Evolutionary conservation across 176 grass and related monocot species (phyloP), one percentile per base, ranked within the genome.

Genomic region (Oryza rufipogon): DNA sequence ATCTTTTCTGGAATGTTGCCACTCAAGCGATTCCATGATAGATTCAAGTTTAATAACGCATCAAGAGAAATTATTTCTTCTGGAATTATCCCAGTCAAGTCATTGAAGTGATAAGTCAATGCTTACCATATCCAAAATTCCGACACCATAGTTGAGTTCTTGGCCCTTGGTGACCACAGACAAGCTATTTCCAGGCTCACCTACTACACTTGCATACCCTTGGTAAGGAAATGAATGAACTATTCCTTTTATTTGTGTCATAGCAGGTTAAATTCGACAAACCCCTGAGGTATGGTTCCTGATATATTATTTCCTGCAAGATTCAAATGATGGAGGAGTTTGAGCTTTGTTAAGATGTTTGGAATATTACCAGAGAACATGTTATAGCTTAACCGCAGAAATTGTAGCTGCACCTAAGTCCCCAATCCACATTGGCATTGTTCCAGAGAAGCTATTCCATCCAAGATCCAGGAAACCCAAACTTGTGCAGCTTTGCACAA

Each of bases 351-450:
- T 4, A 93, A 52, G 4, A 41, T 38, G 0, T 1, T 0, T 1
- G 78, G 91, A 8, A 91, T 88, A 26, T 34, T 25, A 5, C 88
- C 88, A 34, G 7, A 48, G 52, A 93, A 91, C 61, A 70, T 88
- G 45, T 93, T 93, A 1, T 76, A 41, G 7, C 70, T 45, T 14
- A 93, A 20, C 32, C 60, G 66, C 0, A 93, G 3, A 54, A 88
- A 47, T 14, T 1, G 16, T 0, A 75, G 12, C 14, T 41, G 5
- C 33, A 73, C 61, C 4, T n/a, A 67, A n/a, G 42, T 85, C 68
- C 36, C 74, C 78, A 5, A 91, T 85, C 91, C 91, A 93, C 0
- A 2, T 4, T 10, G 90, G 90, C 8, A 91, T 17, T 7, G 11
- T 39, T 58, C 90, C 86, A 26, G 51, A 76, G 7, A 91, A 85